Evolutionary conservation across 2,329 filamentous ascomycete species (phyloP).

Genomic region (Magnaporthiopsis incrustans): DNA sequence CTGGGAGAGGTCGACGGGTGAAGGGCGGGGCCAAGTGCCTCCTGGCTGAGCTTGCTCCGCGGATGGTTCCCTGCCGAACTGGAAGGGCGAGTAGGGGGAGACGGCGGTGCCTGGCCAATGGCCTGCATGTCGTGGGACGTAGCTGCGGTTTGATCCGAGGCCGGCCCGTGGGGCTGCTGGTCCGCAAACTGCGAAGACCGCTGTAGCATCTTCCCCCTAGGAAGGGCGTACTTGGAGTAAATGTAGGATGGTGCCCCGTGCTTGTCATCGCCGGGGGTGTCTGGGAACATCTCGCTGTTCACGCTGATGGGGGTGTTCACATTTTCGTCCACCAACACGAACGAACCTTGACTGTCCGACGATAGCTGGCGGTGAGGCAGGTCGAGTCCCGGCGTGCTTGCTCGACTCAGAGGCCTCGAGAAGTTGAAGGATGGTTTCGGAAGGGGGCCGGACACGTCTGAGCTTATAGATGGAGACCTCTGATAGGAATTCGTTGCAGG

Average conservation of each 20-base stretch:
- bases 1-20: slow-evolving; percentile 37
- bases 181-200: slow-evolving; percentile 56
- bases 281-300: slow-evolving; percentile 60
- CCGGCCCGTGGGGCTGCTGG: slow-evolving; percentile 39
- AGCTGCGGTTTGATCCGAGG: slow-evolving; percentile 51
- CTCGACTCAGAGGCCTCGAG: slow-evolving; percentile 77
- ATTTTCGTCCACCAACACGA: slow-evolving; percentile 55
- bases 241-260: slow-evolving; percentile 65
- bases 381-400: slow-evolving; percentile 53
- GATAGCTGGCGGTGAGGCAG: slow-evolving; percentile 54
- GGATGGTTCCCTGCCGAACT: slow-evolving; percentile 41
- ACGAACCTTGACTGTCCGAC: slow-evolving; percentile 59
- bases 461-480: slow-evolving; percentile 77
- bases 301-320: slow-evolving; percentile 65
- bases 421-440: slow-evolving; percentile 84
- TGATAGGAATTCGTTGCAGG: slow-evolving; percentile 54
- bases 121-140: slow-evolving; percentile 34
- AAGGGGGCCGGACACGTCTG: slow-evolving; percentile 64
- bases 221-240: slow-evolving; percentile 77
- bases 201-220: slow-evolving; percentile 72
- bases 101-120: slow-evolving; percentile 46
- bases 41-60: slow-evolving; percentile 40
- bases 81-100: slow-evolving; percentile 51
- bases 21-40: slow-evolving; percentile 31
- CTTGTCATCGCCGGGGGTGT: slow-evolving; percentile 37